Evolutionary conservation across 345 rosid species (phyloP).

Genomic region (Hypericum perforatum): DNA sequence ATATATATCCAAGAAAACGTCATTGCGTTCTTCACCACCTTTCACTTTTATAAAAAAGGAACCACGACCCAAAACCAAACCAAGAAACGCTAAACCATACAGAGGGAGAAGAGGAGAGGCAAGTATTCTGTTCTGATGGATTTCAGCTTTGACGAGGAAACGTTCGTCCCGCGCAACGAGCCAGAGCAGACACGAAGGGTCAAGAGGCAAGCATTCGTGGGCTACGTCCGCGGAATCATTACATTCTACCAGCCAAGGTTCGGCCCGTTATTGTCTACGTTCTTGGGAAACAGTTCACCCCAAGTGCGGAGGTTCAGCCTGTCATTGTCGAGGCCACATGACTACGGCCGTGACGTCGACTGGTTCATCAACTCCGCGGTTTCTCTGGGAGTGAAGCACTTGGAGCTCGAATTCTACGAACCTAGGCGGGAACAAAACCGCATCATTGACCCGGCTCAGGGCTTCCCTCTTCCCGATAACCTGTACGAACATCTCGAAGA

Average conservation of each 20-base stretch:
- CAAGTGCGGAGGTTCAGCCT: slow-evolving; percentile 14
- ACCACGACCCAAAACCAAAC: no score
- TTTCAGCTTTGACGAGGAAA: slow-evolving; percentile 22
- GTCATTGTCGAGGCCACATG: slow-evolving; percentile 13
- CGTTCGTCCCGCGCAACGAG: slow-evolving; percentile 9
- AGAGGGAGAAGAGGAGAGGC: no score
- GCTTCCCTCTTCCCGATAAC: slow-evolving; percentile 13
- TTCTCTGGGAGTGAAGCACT: slow-evolving; percentile 7
- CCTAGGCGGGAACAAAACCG: slow-evolving; percentile 12
- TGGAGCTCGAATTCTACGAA: slow-evolving; percentile 33
- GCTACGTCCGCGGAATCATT: slow-evolving; percentile 13
- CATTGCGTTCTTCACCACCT: no score
- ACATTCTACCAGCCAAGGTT: background rate
- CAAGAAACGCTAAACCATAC: no score
- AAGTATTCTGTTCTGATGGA: no score
- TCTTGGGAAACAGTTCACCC: background rate
- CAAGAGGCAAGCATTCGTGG: slow-evolving; percentile 16
- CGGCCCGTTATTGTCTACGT: no score
- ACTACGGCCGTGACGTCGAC: slow-evolving; percentile 8
- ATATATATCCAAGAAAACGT: no score
- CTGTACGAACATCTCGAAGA: slow-evolving; percentile 6
- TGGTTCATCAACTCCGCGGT: slow-evolving; percentile 16
- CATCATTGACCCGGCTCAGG: no score
- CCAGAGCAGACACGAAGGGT: background rate
- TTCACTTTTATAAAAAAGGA: no score